phyloP scores from a whole-genome alignment of 169 alveolate species.

The Cytauxzoon felis region DNA sequence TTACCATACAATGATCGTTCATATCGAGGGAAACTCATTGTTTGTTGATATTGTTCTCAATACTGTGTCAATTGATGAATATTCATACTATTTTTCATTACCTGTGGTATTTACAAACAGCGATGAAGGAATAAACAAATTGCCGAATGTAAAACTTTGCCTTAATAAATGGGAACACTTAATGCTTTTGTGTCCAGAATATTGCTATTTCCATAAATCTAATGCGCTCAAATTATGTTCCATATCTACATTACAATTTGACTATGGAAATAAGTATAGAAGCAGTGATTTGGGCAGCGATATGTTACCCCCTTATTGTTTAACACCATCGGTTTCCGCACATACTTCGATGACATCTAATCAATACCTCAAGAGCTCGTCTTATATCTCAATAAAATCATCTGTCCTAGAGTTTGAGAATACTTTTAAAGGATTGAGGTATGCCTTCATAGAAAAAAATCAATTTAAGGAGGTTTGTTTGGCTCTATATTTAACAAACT shows the following conservation, averaged over 20 bases:
- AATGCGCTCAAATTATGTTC: background rate
- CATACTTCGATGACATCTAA: too few species aligned
- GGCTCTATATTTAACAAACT: background rate
- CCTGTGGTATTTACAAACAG: slow-evolving; percentile 2
- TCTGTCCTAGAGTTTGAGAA: background rate
- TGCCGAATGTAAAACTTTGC: background rate
- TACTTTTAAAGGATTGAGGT: background rate
- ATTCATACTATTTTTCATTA: slow-evolving; percentile 14
- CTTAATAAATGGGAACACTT: too few species aligned
- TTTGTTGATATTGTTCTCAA: background rate
- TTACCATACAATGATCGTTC: background rate
- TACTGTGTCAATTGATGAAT: slow-evolving; percentile 1
- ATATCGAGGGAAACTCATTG: background rate
- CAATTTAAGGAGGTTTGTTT: background rate
- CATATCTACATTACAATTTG: too few species aligned
- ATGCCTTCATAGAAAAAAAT: background rate
- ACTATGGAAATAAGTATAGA: too few species aligned
- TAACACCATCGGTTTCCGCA: too few species aligned
- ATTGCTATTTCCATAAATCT: background rate
- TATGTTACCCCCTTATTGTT: too few species aligned
- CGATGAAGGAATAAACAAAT: background rate
- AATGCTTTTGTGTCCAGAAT: background rate
- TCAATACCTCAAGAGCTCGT: too few species aligned
- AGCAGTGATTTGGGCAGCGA: too few species aligned
- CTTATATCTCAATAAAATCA: too few species aligned